Evolutionary conservation across 2,329 filamentous ascomycete species (phyloP), one percentile per base, ranked within the genome.

Genomic region (Alternaria novae-zelandiae): DNA sequence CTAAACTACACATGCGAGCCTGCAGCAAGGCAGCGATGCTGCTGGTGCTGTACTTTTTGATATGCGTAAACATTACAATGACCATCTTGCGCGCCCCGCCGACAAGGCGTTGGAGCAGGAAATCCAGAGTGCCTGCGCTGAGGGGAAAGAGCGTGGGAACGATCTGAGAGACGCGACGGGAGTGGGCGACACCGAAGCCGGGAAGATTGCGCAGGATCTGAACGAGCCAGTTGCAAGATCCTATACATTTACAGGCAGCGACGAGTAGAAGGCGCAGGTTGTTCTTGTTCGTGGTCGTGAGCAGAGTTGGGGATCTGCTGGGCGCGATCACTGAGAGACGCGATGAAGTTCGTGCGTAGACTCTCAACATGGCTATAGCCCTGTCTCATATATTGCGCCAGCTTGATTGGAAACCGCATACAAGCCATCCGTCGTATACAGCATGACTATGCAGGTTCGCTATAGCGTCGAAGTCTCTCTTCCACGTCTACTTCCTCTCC

Each of bases 241-340:
- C n/a, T 17, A 0, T 11, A 3, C 4, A 41, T 3, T 5, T 17
- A 4, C n/a, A 41, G n/a, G n/a, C 36, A 3, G n/a, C n/a, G 2
- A 41, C 36, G n/a, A 41, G 9, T 41, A 41, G 2, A 4, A 41
- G 36, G 36, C 36, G 36, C n/a, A 10, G 8, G 32, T 41, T 41
- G 36, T 41, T 41, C 0, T 6, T 9, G 36, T 41, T 41, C 15
- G 2, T 3, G 2, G 36, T 41, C 36, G 15, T 41, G 2, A 41
- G 36, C 2, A 41, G 8, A 4, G 36, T 17, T 5, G n/a, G 30
- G 4, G 36, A 41, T 41, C 36, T 41, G 36, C 36, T 41, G 36
- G 36, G 1, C 36, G 3, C n/a, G n/a, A 41, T 41, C 36, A 41
- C 4, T 6, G 36, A 41, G 36, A 41, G 36, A 41, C 9, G 36